phyloP scores from a whole-genome alignment of 106 monocot species.

The Dendrobium nobile region DNA sequence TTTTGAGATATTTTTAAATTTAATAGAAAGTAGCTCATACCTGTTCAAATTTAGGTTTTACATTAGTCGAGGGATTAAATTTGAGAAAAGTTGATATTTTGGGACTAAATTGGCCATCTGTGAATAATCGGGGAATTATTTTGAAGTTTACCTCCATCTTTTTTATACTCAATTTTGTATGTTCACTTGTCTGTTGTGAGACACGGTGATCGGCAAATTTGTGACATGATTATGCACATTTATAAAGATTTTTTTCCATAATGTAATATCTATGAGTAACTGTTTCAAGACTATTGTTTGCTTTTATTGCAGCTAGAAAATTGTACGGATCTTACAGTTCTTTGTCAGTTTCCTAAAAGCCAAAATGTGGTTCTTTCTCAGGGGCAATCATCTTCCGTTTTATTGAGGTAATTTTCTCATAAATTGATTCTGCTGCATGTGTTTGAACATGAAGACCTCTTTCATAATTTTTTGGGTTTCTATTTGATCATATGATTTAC shows the following conservation, averaged over 20 bases:
- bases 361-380: constrained; percentile 38
- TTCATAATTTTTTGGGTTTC: background rate
- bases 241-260: background rate
- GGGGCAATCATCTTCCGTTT: constrained; percentile 45
- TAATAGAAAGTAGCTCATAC: too few relatives aligned
- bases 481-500: background rate
- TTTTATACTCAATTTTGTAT: background rate
- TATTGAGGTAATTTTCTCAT: constrained; percentile 51
- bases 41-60: too few relatives aligned
- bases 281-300: background rate
- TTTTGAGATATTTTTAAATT: too few relatives aligned
- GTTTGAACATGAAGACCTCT: background rate
- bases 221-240: background rate
- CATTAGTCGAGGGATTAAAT: too few relatives aligned
- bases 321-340: constrained; percentile 39
- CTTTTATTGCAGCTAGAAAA: constrained; percentile 63
- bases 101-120: too few relatives aligned
- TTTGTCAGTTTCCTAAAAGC: constrained; percentile 52
- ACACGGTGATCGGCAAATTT: background rate
- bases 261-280: background rate
- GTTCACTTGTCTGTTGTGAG: background rate
- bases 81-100: too few relatives aligned
- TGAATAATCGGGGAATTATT: too few relatives aligned
- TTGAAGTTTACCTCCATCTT: too few relatives aligned
- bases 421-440: background rate